Base-by-base conservation (phyloP, 371 early-diverging fungal genomes). In the Actinomucor elegans region DNA sequence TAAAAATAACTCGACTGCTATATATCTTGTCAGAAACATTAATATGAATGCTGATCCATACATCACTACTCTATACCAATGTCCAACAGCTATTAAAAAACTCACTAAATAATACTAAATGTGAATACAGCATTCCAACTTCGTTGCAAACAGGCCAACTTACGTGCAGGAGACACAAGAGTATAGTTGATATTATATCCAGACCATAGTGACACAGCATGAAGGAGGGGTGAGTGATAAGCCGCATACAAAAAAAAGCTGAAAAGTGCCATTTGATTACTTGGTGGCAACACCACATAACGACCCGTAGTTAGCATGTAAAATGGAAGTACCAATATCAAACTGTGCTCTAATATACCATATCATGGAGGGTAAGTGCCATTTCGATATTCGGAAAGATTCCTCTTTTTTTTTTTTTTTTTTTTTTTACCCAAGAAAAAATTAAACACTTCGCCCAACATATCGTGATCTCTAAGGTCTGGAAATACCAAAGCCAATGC, bases 201-300 rank as follows among this genome's bases (percentile, higher is more conserved):
- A 42, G 74, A 73, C 37, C 61, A 50, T 21, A 85, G 63, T 14
- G 85, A 76, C 36, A 76, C 55, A 24, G 70, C 24, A 52, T 70
- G 68, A 48, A 85, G 57, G 48, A 85, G 59, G 6, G 75, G 64
- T 31, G n/a, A n/a, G n/a, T n/a, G n/a, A n/a, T n/a, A n/a, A n/a
- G n/a, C n/a, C 12, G 79, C 79, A 61, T 77, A 77, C 26, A 77
- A n/a, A n/a, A 79, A 75, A 51, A 79, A 85, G 21, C 75, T 73
- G 47, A 80, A 72, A 2, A 83, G 43, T n/a, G n/a, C n/a, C n/a
- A n/a, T n/a, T n/a, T n/a, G n/a, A n/a, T n/a, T 26, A 8, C 73
- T 72, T 1, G 61, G 38, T 11, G 81, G 77, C 56, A 77, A 57
- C 24, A 77, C 59, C 24, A 73, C 76, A 52, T 75, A 76, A 5